phyloP scores from a whole-genome alignment of 2,329 filamentous ascomycete species.

The Hypoxylon sp. region DNA sequence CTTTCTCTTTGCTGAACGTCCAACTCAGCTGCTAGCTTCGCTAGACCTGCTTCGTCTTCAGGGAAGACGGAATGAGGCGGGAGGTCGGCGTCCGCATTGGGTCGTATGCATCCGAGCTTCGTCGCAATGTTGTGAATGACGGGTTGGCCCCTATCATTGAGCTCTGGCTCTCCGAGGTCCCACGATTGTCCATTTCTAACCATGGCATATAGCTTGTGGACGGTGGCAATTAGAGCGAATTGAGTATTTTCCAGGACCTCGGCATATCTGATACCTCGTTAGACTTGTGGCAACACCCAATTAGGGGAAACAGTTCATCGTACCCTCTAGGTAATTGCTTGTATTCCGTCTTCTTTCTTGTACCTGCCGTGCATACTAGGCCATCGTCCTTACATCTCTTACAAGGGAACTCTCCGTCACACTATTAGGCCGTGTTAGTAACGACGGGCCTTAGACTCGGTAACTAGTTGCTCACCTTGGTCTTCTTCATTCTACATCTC shows the following conservation, averaged over 20 bases:
- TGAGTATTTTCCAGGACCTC: conserved; percentile 77
- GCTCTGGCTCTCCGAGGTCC: conserved; percentile 74
- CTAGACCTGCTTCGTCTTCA: conserved; percentile 71
- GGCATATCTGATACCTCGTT: conserved; percentile 64
- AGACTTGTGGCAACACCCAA: conserved; percentile 38
- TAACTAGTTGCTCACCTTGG: conserved; percentile 65
- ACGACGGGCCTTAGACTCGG: conserved; percentile 18
- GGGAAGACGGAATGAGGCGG: conserved; percentile 72
- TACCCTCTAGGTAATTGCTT: conserved; percentile 76
- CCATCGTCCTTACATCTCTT: conserved; percentile 77
- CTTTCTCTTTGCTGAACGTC: conserved; percentile 62
- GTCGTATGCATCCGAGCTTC: conserved; percentile 74
- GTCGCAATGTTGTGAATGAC: conserved; percentile 76
- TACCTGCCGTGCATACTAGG: conserved; percentile 73
- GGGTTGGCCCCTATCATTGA: conserved; percentile 74
- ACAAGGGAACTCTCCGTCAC: conserved; percentile 76
- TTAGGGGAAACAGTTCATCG: conserved; percentile 44
- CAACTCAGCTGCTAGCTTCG: conserved; percentile 69
- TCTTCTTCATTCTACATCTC: conserved; percentile 78
- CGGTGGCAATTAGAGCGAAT: conserved; percentile 74
- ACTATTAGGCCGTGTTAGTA: conserved; percentile 58
- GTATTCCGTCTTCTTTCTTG: conserved; percentile 77
- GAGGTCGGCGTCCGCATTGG: conserved; percentile 72
- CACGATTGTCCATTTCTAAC: conserved; percentile 70
- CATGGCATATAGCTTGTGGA: conserved; percentile 77